These are phyloP conservation scores for Scleroderma citrinum DNA, from an alignment of 768 basidiomycete species.

Conservation along the genomic window DNA sequence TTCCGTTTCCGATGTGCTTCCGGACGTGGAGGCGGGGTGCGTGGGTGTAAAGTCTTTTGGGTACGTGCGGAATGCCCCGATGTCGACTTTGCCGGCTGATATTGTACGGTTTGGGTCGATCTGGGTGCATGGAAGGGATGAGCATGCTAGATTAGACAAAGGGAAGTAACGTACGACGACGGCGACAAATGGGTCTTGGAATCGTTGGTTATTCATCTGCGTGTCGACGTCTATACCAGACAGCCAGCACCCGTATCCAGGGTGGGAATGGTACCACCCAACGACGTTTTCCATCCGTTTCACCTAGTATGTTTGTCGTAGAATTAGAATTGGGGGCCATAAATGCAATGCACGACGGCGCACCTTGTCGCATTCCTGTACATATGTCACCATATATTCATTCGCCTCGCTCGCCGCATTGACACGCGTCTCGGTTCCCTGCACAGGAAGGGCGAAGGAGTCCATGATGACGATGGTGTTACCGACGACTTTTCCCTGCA, in stretches of 20 bases:
- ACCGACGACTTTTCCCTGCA: conserved; percentile 92
- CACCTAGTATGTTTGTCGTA: conserved; percentile 43
- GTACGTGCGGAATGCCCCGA: conserved; percentile 97
- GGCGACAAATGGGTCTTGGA: conserved; percentile 94
- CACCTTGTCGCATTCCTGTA: conserved; percentile 75
- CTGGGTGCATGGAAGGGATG: conserved; percentile 31
- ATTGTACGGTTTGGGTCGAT: conserved; percentile 98
- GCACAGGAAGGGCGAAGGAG: conserved; percentile 93
- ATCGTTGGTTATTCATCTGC: conserved; percentile 91
- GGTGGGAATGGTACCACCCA: conserved; percentile 99
- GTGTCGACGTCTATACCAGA: conserved; percentile 99
- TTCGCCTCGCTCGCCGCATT: conserved; percentile 94
- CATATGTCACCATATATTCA: conserved; percentile 97
- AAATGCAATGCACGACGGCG: conserved; percentile 7
- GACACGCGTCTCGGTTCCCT: conserved; percentile 97
- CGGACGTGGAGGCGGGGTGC: no score
- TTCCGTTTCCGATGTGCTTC: conserved; percentile 57
- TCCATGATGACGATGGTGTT: conserved; percentile 85
- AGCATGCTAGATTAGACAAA: neutral
- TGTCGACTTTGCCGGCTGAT: conserved; percentile 97
- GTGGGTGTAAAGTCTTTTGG: conserved; percentile 93
- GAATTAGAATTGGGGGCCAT: neutral
- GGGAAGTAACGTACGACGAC: conserved; percentile 68
- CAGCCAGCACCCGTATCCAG: conserved; percentile 98
- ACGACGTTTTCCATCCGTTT: conserved; percentile 82